Evolutionary conservation across 2,329 filamentous ascomycete species (phyloP).

Genomic region (Celoporthe dispersa): DNA sequence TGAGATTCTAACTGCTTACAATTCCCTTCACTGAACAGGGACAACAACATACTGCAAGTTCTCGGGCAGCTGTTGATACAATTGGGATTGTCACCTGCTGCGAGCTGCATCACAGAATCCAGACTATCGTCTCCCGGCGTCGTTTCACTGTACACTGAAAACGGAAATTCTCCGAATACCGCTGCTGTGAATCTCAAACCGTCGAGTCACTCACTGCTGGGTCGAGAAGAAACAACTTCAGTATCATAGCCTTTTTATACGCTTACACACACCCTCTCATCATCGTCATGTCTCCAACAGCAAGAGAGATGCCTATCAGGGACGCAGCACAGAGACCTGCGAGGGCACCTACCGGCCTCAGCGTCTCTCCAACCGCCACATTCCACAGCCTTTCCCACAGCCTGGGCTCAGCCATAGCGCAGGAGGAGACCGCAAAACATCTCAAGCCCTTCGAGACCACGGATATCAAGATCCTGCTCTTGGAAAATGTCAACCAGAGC

Average conservation of each 20-base stretch:
- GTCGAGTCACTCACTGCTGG: background rate
- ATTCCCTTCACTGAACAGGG: background rate
- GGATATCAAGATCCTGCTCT: constrained; percentile 92
- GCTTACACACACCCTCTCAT: background rate
- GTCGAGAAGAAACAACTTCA: background rate
- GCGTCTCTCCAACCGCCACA: constrained; percentile 72
- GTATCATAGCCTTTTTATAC: background rate
- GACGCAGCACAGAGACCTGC: constrained; percentile 40
- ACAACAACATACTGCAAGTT: background rate
- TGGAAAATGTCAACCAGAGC: constrained; percentile 95
- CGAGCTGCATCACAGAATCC: background rate
- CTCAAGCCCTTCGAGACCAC: constrained; percentile 95
- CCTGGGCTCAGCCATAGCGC: constrained; percentile 45
- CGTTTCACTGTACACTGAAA: background rate
- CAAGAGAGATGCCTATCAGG: constrained; percentile 27
- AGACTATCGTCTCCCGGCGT: background rate
- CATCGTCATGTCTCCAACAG: constrained; percentile 25
- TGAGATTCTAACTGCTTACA: background rate
- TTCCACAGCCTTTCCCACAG: constrained; percentile 65
- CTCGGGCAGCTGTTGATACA: background rate
- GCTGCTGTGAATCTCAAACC: background rate
- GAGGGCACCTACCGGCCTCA: constrained; percentile 58
- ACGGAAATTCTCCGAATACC: background rate
- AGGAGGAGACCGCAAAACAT: constrained; percentile 59
- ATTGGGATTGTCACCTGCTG: background rate